A percentile compares a stretch with the other conserved stretches of the same genome.
Evolutionary conservation across 441 rosid species (phyloP).

Genomic region (Euphorbia schlechtendalii): DNA sequence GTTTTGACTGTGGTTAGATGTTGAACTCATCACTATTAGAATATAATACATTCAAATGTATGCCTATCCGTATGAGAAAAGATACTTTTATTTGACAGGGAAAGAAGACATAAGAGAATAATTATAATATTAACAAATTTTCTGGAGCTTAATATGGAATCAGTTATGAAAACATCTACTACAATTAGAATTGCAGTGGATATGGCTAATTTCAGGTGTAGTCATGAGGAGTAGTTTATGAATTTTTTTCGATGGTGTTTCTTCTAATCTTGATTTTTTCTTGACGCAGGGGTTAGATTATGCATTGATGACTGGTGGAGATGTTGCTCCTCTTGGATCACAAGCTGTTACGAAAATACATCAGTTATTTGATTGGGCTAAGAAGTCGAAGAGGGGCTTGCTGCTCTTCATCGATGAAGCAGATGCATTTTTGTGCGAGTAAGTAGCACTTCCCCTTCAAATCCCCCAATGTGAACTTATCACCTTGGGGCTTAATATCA

Average conservation of each 20-base stretch:
- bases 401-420: constrained; percentile 91
- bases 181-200: no score
- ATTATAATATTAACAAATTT: background rate
- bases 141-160: no score
- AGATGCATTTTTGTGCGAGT: constrained; percentile 95
- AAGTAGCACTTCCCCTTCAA: constrained; percentile 31
- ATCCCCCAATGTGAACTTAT: background rate
- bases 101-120: background rate
- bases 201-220: no score
- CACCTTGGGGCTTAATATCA: no score
- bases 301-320: constrained; percentile 98
- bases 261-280: no score
- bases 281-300: constrained; percentile 92
- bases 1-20: no score
- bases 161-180: no score
- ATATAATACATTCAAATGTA: background rate
- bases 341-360: constrained; percentile 99
- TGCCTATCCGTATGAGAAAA: background rate
- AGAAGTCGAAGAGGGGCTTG: constrained; percentile 79
- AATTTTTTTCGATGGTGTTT: no score
- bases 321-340: constrained; percentile 93
- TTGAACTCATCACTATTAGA: background rate
- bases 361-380: constrained; percentile 91
- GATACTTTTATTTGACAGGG: background rate
- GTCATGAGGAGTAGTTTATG: background rate